A percentile compares a stretch with the other conserved stretches of the same genome.
Evolutionary conservation across 805 yeast genomes (phyloP).

Genomic region (Starmerella asiatica): DNA sequence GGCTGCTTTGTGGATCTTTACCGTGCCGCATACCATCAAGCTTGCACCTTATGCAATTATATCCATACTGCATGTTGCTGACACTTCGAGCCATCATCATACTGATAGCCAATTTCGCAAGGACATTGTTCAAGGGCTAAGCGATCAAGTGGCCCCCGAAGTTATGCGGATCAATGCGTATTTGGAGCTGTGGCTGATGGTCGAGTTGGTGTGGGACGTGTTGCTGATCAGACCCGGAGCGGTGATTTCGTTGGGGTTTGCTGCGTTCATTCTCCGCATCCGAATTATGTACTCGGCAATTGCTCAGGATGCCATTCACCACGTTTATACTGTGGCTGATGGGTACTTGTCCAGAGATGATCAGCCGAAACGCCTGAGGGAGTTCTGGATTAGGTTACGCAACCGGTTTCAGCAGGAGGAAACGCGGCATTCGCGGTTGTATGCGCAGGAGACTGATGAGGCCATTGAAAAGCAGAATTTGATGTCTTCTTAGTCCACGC

Average conservation of each 20-base stretch:
- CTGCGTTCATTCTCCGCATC: slow-evolving; percentile 49
- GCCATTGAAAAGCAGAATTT: slow-evolving; percentile 18
- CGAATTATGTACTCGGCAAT: slow-evolving; percentile 59
- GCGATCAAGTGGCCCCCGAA: slow-evolving; percentile 12
- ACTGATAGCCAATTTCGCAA: slow-evolving; percentile 1
- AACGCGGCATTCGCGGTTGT: slow-evolving; percentile 3
- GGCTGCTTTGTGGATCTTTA: slow-evolving; percentile 41
- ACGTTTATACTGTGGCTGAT: slow-evolving; percentile 46
- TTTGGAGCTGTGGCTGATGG: slow-evolving; percentile 35
- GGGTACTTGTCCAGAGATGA: slow-evolving; percentile 37
- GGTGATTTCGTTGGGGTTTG: slow-evolving; percentile 38
- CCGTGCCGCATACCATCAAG: slow-evolving; percentile 49
- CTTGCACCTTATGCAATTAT: slow-evolving; percentile 58
- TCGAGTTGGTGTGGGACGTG: slow-evolving; percentile 36
- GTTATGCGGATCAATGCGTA: slow-evolving; percentile 30
- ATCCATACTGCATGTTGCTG: slow-evolving; percentile 64
- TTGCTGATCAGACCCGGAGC: slow-evolving; percentile 49
- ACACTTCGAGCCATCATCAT: slow-evolving; percentile 22
- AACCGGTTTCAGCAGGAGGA: slow-evolving; percentile 18
- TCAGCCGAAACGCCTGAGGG: slow-evolving; percentile 38
- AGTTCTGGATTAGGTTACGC: slow-evolving; percentile 37
- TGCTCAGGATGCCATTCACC: slow-evolving; percentile 50
- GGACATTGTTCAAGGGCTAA: slow-evolving; percentile 5
- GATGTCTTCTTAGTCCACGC: background rate
- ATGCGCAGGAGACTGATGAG: slow-evolving; percentile 12